These are phyloP conservation scores for Eimeria maxima DNA, from an alignment of 169 alveolate genomes.

Conservation along the genomic window DNA sequence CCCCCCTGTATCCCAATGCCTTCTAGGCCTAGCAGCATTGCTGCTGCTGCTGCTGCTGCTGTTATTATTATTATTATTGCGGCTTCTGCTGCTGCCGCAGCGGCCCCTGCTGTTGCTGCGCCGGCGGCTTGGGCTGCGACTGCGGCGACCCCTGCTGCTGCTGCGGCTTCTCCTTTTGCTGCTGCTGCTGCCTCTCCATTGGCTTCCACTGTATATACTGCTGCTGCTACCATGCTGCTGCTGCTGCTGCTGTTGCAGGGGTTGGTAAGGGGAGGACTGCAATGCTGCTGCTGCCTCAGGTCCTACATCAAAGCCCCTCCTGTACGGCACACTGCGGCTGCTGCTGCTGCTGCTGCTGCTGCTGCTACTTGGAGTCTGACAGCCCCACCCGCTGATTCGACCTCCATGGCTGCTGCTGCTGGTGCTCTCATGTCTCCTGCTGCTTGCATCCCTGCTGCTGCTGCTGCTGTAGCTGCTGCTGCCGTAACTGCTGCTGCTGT, in stretches of 20 bases:
- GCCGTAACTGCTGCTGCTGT: neutral
- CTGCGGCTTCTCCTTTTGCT: no score
- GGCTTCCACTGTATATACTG: neutral
- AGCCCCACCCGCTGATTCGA: conserved; percentile 15
- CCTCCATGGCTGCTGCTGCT: neutral
- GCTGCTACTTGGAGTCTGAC: conserved; percentile 6
- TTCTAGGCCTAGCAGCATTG: neutral
- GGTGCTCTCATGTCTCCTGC: neutral
- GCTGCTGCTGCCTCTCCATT: neutral
- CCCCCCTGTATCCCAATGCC: neutral
- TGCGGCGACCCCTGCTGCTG: neutral
- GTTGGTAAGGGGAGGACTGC: neutral
- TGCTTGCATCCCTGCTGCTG: neutral
- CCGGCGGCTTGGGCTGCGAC: no score
- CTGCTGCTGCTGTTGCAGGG: conserved; percentile 15
- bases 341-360: conserved; percentile 69
- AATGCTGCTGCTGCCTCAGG: conserved; percentile 36
- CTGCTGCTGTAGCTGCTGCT: neutral
- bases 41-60: conserved; percentile 15
- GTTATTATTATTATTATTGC: no score
- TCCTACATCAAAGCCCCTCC: conserved; percentile 45
- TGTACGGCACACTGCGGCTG: neutral
- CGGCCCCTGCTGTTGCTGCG: neutral
- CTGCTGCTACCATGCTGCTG: conserved; percentile 1
- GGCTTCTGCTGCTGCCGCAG: neutral